Base-by-base conservation (phyloP, 768 basidiomycete genomes). In the Daedaleopsis nitida region DNA sequence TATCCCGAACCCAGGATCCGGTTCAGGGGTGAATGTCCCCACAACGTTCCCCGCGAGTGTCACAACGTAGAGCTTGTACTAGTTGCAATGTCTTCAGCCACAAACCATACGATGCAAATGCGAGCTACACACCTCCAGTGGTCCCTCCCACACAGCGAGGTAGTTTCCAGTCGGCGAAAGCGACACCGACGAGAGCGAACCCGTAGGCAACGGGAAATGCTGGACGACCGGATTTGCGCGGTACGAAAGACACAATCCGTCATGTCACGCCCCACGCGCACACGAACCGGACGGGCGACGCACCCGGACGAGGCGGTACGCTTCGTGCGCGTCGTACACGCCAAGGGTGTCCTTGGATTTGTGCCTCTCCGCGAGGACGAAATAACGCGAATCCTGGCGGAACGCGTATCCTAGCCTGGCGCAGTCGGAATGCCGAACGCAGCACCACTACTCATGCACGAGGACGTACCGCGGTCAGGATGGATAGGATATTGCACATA, bases 311-410 rank as follows among this genome's bases (percentile, higher is more conserved):
- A 93, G 78, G 66, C 85, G 88, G 74, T 87, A 95, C 1, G 81
- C 78, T 57, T 89, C 83, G 3, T 79, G 67, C 3, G 84, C 78
- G 68, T 96, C 94, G 70, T 98, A 97, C 5, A 97, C 77, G 23
- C 93, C 92, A 0, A 94, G 71, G 0, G 88, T 89, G 68, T 96
- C 94, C 73, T 89, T 94, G 1, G 92, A 95, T 66, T 89, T 89
- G 71, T 96, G 94, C 21, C 92, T 82, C 71, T 97, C 95, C 5
- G 90, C 94, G 6, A 96, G 76, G 23, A 94, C 77, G 67, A 96
- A 88, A 73, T 95, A 95, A 13, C 87, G 86, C 2, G 88, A 88
- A 75, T 96, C 93, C 34, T 84, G 73, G 45, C 90, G 84, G 71
- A 93, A 94, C 24, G 88, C 81, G 72, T 88, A 91, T 39, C 89